These are phyloP conservation scores for Annona cherimola DNA, from an alignment of 164 flowering plant genomes.

Conservation along the genomic window DNA sequence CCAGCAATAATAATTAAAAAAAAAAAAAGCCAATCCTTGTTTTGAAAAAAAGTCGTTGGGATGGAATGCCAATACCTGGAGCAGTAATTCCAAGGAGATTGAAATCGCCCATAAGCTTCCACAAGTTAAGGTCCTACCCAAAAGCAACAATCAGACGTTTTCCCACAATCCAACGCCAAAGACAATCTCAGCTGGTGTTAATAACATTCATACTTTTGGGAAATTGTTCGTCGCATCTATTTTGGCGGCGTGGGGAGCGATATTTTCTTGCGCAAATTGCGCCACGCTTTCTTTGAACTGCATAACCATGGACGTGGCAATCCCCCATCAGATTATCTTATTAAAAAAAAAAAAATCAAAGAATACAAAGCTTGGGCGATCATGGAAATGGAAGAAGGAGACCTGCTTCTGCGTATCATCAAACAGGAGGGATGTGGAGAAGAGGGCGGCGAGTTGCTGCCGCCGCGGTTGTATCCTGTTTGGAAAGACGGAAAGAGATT, in stretches of 20 bases:
- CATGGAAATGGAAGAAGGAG: background rate
- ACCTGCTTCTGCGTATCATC: constrained; percentile 93
- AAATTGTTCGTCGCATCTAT: constrained; percentile 75
- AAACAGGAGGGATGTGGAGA: constrained; percentile 68
- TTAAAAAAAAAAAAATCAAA: too few species aligned
- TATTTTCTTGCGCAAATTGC: constrained; percentile 81
- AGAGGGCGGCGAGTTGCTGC: constrained; percentile 4
- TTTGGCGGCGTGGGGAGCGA: constrained; percentile 82
- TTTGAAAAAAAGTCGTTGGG: background rate
- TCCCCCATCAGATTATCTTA: background rate
- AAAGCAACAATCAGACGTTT: background rate
- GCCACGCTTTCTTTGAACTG: constrained; percentile 92
- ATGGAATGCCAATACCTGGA: constrained; percentile 49
- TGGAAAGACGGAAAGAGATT: background rate
- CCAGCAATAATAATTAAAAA: too few species aligned
- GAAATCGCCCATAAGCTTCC: constrained; percentile 98
- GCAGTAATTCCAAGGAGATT: constrained; percentile 95
- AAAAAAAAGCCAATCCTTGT: too few species aligned
- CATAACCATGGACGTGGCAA: too few species aligned
- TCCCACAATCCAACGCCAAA: background rate
- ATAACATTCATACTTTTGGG: constrained; percentile 45
- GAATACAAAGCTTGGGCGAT: background rate
- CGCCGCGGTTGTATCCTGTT: background rate
- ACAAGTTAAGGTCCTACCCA: constrained; percentile 75
- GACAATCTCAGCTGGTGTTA: background rate